A percentile compares a stretch with the other conserved stretches of the same genome.
These are phyloP conservation scores for Corylus americana DNA, from an alignment of 306 rosid species.

Conservation along the genomic window DNA sequence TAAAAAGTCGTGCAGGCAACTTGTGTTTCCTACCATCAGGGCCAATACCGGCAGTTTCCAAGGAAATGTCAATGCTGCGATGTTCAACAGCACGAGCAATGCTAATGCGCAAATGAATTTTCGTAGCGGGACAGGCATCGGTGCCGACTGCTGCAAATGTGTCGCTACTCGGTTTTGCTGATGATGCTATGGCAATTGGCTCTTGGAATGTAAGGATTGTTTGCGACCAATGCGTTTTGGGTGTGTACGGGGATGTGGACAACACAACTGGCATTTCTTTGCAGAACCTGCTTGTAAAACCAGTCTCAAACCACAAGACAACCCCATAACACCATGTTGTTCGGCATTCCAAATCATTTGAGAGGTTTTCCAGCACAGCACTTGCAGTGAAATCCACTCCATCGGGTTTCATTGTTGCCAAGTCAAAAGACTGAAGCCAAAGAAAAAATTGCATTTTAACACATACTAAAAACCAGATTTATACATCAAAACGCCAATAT, in stretches of 20 bases:
- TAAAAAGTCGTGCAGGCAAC: slow-evolving; percentile 75
- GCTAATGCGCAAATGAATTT: slow-evolving; percentile 73
- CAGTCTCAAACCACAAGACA: slow-evolving; percentile 91
- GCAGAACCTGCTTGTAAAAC: slow-evolving; percentile 89
- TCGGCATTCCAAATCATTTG: slow-evolving; percentile 32
- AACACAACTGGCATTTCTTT: slow-evolving; percentile 60
- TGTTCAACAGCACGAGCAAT: slow-evolving; percentile 79
- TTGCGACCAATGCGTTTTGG: slow-evolving; percentile 83
- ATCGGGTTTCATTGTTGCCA: slow-evolving; percentile 78
- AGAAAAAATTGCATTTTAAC: slow-evolving; percentile 11
- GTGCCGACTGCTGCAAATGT: slow-evolving; percentile 57
- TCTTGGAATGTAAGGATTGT: slow-evolving; percentile 83
- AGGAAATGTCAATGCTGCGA: slow-evolving; percentile 88
- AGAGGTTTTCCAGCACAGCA: slow-evolving; percentile 49
- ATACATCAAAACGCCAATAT: background rate
- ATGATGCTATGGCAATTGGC: slow-evolving; percentile 63
- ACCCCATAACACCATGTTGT: slow-evolving; percentile 68
- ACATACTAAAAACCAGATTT: background rate
- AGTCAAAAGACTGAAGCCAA: slow-evolving; percentile 63
- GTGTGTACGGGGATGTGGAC: slow-evolving; percentile 80
- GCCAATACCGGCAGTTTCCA: slow-evolving; percentile 64
- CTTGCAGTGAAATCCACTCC: slow-evolving; percentile 85
- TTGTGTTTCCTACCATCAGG: slow-evolving; percentile 51
- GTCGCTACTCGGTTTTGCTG: slow-evolving; percentile 24
- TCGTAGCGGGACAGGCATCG: slow-evolving; percentile 53